Conservation (phyloP, 495 filamentous ascomycete genomes). For the Daldinia vernicosa region DNA sequence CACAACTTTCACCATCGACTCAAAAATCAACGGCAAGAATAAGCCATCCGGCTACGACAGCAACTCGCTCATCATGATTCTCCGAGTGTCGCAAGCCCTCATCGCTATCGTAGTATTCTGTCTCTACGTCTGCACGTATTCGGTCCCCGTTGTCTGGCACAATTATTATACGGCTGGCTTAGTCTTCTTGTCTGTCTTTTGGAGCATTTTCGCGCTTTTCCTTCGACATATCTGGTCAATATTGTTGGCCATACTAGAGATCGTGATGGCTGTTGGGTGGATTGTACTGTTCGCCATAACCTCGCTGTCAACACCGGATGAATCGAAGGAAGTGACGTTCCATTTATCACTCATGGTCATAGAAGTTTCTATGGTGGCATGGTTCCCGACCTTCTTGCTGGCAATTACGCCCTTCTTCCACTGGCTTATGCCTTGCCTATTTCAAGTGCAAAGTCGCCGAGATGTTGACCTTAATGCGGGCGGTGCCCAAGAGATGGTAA, state of each 20-base stretch:
- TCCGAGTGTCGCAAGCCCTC: constrained; percentile 33
- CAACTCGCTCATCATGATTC: constrained; percentile 37
- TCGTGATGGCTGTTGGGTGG: constrained; percentile 27
- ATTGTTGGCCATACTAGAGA: constrained; percentile 21
- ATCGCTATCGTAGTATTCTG: constrained; percentile 9
- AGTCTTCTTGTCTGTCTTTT: constrained; percentile 1
- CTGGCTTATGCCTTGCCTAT: constrained; percentile 27
- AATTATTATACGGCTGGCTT: neutral
- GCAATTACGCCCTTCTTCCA: constrained; percentile 31
- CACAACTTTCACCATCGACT: constrained; percentile 33
- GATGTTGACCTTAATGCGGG: neutral
- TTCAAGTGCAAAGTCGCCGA: neutral
- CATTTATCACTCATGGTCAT: constrained; percentile 26
- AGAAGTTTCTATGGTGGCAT: constrained; percentile 36
- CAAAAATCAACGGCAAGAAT: constrained; percentile 11
- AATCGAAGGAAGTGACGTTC: constrained; percentile 22
- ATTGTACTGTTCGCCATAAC: constrained; percentile 17
- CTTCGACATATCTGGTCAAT: constrained; percentile 33
- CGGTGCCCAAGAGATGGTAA: constrained; percentile 23
- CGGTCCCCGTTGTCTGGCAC: constrained; percentile 21
- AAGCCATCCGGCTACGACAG: constrained; percentile 39
- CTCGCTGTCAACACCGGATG: constrained; percentile 6
- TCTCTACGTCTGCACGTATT: constrained; percentile 28
- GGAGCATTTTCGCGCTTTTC: constrained; percentile 27
- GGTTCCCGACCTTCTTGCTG: constrained; percentile 32